These are phyloP conservation scores for Cadophora luteo-olivacea DNA, from an alignment of 2,329 filamentous ascomycete species.

Conservation along the genomic window DNA sequence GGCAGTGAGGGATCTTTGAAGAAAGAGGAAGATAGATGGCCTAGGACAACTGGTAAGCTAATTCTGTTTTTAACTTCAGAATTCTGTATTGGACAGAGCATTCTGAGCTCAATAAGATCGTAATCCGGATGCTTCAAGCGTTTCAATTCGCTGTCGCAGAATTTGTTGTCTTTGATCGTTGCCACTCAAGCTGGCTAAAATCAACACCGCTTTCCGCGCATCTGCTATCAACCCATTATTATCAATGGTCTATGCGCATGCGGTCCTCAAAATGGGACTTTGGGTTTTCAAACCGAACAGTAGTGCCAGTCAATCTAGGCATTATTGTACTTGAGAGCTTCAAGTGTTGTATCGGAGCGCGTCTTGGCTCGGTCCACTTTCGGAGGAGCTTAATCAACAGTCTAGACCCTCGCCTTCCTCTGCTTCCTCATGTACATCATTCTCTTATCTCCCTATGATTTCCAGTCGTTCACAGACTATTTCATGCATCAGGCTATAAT, in stretches of 20 bases:
- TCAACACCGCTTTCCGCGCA: background rate
- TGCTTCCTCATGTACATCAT: background rate
- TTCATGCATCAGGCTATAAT: background rate
- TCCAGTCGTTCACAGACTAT: background rate
- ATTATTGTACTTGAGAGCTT: background rate
- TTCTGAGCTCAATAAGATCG: background rate
- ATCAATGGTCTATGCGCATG: background rate
- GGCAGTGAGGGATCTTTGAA: constrained; percentile 39
- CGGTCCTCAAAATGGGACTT: background rate
- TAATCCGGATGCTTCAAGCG: background rate
- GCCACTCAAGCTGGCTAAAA: background rate
- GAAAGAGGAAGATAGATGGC: constrained; percentile 43
- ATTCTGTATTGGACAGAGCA: background rate
- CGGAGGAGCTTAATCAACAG: background rate
- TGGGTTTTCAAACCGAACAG: background rate
- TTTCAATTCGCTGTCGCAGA: background rate
- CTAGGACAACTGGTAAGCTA: constrained; percentile 42
- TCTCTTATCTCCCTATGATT: background rate
- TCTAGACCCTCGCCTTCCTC: background rate
- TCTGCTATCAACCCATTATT: background rate
- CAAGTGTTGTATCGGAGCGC: background rate
- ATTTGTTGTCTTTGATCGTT: background rate
- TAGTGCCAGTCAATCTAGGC: background rate
- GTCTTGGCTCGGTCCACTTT: background rate
- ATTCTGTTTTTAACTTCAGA: background rate